These are phyloP conservation scores for Cercospora janseana DNA, from an alignment of 2,329 filamentous ascomycete genomes.

Conservation along the genomic window DNA sequence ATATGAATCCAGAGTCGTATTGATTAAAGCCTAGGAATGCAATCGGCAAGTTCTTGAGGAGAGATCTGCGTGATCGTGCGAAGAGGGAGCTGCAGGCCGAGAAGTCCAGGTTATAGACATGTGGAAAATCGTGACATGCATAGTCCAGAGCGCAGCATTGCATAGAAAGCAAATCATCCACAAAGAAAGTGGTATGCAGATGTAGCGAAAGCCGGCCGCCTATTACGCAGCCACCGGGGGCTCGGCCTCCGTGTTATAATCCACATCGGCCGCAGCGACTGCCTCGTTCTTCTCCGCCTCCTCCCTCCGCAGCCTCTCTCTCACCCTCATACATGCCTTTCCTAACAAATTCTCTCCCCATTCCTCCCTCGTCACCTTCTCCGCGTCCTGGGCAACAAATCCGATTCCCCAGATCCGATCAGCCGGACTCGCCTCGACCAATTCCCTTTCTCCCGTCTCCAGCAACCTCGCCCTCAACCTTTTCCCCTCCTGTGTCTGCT, in stretches of 20 bases:
- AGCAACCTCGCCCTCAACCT: constrained; percentile 14
- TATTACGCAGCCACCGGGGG: too few species aligned
- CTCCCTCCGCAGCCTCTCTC: constrained; percentile 6
- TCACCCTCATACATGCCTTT: constrained; percentile 18
- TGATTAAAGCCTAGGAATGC: constrained; percentile 32
- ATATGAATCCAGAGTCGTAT: not conserved
- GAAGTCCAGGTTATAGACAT: constrained; percentile 38
- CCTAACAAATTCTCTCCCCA: constrained; percentile 20
- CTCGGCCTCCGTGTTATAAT: too few species aligned
- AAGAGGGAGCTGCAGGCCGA: constrained; percentile 40
- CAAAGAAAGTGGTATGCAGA: too few species aligned
- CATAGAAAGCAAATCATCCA: too few species aligned
- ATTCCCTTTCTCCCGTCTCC: constrained; percentile 17
- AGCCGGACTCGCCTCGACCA: constrained; percentile 21
- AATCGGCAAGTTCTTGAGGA: constrained; percentile 48
- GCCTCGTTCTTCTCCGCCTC: not conserved
- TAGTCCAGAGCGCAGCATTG: too few species aligned
- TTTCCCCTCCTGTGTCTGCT: constrained; percentile 12
- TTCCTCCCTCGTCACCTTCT: not conserved
- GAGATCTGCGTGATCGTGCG: constrained; percentile 44
- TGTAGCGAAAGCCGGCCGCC: too few species aligned
- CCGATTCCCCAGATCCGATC: constrained; percentile 27
- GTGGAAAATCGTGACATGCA: too few species aligned
- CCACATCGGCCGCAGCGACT: too few species aligned
- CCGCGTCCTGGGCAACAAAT: constrained; percentile 9